Conservation (phyloP, 345 rosid genomes). For the Heritiera littoralis region DNA sequence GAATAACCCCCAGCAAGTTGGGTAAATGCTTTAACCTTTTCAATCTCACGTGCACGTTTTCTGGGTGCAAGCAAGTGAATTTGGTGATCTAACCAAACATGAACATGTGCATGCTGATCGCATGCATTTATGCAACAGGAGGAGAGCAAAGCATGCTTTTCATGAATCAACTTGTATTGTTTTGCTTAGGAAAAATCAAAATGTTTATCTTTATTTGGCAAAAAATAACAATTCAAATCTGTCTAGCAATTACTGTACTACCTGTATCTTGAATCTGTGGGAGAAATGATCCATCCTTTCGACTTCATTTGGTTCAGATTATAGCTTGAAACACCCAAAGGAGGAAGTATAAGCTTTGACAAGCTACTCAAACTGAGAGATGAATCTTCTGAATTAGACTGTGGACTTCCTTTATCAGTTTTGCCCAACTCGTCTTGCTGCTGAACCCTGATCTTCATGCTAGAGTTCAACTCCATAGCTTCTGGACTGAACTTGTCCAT, state of each 20-base stretch:
- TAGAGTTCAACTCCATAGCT: background rate
- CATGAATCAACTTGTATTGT: background rate
- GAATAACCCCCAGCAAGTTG: background rate
- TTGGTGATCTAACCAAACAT: background rate
- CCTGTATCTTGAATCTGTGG: slow-evolving; percentile 92
- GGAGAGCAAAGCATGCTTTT: background rate
- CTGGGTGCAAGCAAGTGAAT: too few species aligned
- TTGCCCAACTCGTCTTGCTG: background rate
- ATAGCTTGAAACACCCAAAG: slow-evolving; percentile 67
- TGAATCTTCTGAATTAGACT: slow-evolving; percentile 35
- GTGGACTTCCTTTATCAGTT: background rate
- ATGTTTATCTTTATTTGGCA: too few species aligned
- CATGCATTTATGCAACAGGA: background rate
- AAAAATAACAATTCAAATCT: too few species aligned
- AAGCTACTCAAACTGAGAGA: slow-evolving; percentile 53
- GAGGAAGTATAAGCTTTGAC: slow-evolving; percentile 87
- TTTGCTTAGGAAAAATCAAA: too few species aligned
- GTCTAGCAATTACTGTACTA: slow-evolving; percentile 13
- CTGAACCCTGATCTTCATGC: slow-evolving; percentile 19
- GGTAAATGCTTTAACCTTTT: background rate
- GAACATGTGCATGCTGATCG: background rate
- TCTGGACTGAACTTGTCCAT: slow-evolving; percentile 24
- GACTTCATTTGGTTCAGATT: slow-evolving; percentile 48
- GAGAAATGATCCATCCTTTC: slow-evolving; percentile 59
- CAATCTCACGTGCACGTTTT: too few species aligned